These are phyloP conservation scores for Sugiyamaella qingdaonensis DNA, from an alignment of 805 yeast genomes.

Conservation along the genomic window DNA sequence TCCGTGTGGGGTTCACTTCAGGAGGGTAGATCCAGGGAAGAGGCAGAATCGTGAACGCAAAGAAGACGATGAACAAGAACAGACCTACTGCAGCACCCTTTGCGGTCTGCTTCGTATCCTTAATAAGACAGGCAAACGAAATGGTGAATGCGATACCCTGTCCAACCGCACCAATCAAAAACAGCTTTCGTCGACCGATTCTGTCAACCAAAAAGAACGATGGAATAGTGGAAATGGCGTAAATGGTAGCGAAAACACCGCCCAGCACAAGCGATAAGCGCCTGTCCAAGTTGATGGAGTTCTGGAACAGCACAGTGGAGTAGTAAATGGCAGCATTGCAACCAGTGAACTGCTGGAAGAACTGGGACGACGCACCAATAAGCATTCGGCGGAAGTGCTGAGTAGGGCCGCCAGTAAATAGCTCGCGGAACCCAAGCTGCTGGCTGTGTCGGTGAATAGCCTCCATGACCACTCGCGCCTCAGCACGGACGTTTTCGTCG, in stretches of 20 bases:
- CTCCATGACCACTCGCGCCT: slow-evolving; percentile 20
- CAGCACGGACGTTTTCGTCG: slow-evolving; percentile 15
- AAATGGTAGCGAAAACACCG: slow-evolving; percentile 24
- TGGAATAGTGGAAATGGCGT: slow-evolving; percentile 24
- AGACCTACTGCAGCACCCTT: slow-evolving; percentile 26
- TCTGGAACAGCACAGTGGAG: slow-evolving; percentile 23
- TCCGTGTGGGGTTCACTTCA: slow-evolving; percentile 24
- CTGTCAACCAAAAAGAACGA: slow-evolving; percentile 35
- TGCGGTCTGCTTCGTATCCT: slow-evolving; percentile 16
- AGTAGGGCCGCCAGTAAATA: slow-evolving; percentile 47
- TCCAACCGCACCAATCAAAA: slow-evolving; percentile 47
- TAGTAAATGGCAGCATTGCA: slow-evolving; percentile 31
- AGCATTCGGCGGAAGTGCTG: slow-evolving; percentile 59
- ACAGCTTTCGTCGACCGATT: slow-evolving; percentile 62
- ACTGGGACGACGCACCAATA: slow-evolving; percentile 62
- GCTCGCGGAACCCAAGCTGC: slow-evolving; percentile 19
- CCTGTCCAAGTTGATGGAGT: slow-evolving; percentile 15
- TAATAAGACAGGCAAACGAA: slow-evolving; percentile 22
- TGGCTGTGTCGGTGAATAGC: slow-evolving; percentile 16
- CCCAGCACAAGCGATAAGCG: slow-evolving; percentile 22
- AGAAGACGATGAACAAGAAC: slow-evolving; percentile 23
- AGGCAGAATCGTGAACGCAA: slow-evolving; percentile 24
- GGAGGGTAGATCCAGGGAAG: slow-evolving; percentile 27
- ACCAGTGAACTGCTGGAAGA: slow-evolving; percentile 28
- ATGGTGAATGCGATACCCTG: slow-evolving; percentile 38